Evolutionary conservation across 169 alveolate species (phyloP).

Genomic region (Plasmodium reichenowi): DNA sequence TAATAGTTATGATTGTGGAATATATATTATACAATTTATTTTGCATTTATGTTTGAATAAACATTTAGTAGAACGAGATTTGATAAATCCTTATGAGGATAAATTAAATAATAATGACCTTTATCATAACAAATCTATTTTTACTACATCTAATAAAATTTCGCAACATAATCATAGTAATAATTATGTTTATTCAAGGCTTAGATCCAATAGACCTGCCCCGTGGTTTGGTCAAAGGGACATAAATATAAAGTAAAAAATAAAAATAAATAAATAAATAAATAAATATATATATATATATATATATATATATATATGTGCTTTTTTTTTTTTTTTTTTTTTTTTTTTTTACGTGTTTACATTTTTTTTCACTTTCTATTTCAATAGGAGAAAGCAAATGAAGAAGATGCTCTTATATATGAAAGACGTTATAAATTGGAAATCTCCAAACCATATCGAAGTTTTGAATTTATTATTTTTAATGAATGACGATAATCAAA

Average conservation of each 20-base stretch:
- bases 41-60: conserved; percentile 69
- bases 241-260: conserved; percentile 39
- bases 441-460: conserved; percentile 38
- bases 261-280: neutral
- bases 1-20: conserved; percentile 81
- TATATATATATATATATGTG: neutral
- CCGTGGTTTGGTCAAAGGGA: conserved; percentile 68
- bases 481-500: conserved; percentile 22
- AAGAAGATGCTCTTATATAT: conserved; percentile 70
- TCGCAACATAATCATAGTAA: neutral
- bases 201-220: neutral
- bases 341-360: neutral
- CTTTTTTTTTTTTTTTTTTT: neutral
- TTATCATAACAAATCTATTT: neutral
- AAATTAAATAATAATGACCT: neutral
- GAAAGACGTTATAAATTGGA: conserved; percentile 65
- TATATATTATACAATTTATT: conserved; percentile 78
- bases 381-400: conserved; percentile 59
- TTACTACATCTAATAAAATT: neutral
- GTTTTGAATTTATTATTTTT: conserved; percentile 45
- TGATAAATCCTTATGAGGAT: conserved; percentile 45
- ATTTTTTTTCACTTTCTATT: neutral
- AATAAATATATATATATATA: neutral
- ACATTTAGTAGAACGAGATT: conserved; percentile 42
- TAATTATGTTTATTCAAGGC: conserved; percentile 1